Base-by-base conservation (phyloP, 2,329 filamentous ascomycete genomes). In the Diaporthe sp. region DNA sequence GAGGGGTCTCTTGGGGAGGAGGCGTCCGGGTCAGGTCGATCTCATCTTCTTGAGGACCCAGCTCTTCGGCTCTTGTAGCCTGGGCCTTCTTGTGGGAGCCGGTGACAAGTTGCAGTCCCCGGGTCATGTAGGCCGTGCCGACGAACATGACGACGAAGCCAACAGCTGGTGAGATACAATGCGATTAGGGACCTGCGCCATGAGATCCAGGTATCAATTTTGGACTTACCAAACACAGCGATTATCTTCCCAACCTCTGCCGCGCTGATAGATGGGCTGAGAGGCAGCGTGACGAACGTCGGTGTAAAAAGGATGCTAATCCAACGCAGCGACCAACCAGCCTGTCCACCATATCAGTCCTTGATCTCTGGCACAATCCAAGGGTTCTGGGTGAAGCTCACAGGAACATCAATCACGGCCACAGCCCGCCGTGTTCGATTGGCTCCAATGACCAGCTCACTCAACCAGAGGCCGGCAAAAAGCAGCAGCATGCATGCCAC, bases 221-320 rank as follows among this genome's bases (percentile, higher is more conserved):
- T 9, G 5, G 9, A 81, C 88, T 80, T 78, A 91, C 90, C 79
- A 79, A 92, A 92, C 1, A 92, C 88, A 34, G 84, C 88, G 76
- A 92, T 90, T 55, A 92, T 90, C 79, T 91, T 91, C 53, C 86
- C 85, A 17, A 92, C 88, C 79, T 92, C 90, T 0, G 85, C 79
- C 2, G 87, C 86, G 28, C 88, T 86, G 25, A 92, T 89, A 0
- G 86, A 78, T 1, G 89, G 86, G 78, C 89, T 91, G 2, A 92
- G 83, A 9, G 90, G 90, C 0, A 92, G 83, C 39, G 91, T 84
- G 10, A 92, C 86, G 82, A 92, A 92, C 0, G 89, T 88, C 12
- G 90, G 90, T 3, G 88, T 90, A 78, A 92, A 92, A 78, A 90
- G 87, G 70, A 91, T 83, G 74, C 88, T 90, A 78, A 92, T 91